Evolutionary conservation across 371 early-diverging fungal genomes (phyloP).

Genomic region (Mucor indicus): DNA sequence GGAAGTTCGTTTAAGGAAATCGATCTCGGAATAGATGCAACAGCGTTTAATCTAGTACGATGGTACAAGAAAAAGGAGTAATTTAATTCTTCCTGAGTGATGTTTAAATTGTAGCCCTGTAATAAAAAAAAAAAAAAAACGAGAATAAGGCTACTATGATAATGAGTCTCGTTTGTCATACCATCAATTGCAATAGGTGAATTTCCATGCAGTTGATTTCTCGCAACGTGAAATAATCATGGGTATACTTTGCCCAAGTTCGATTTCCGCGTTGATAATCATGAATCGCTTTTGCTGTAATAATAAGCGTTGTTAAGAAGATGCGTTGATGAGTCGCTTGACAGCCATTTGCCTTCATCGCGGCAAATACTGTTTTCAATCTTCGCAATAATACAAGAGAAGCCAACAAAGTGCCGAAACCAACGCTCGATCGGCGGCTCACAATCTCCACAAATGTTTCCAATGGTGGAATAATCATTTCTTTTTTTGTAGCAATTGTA

Average conservation of each 20-base stretch:
- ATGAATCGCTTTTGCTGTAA: conserved; percentile 68
- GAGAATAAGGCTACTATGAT: too few species aligned
- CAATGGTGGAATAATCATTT: conserved; percentile 33
- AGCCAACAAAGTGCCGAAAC: conserved; percentile 59
- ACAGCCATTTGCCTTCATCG: too few species aligned
- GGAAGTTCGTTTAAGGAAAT: too few species aligned
- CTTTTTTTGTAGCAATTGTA: not conserved
- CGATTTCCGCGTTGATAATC: conserved; percentile 77
- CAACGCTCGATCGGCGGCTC: conserved; percentile 51
- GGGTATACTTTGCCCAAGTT: conserved; percentile 72
- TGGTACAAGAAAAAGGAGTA: too few species aligned
- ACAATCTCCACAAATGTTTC: conserved; percentile 53
- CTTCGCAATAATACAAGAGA: conserved; percentile 60
- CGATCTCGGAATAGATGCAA: too few species aligned
- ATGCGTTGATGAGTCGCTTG: conserved; percentile 48
- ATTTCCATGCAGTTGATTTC: conserved; percentile 84
- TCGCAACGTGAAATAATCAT: conserved; percentile 61
- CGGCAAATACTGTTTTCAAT: too few species aligned
- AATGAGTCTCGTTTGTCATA: too few species aligned
- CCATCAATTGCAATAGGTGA: conserved; percentile 70
- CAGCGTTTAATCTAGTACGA: too few species aligned
- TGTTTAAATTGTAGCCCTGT: too few species aligned
- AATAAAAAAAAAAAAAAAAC: too few species aligned
- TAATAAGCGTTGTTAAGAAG: conserved; percentile 73
- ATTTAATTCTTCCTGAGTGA: too few species aligned